A percentile compares a stretch with the other conserved stretches of the same genome.
These are phyloP conservation scores for Tuber indicum DNA, from an alignment of 495 filamentous ascomycete species.

Conservation along the genomic window DNA sequence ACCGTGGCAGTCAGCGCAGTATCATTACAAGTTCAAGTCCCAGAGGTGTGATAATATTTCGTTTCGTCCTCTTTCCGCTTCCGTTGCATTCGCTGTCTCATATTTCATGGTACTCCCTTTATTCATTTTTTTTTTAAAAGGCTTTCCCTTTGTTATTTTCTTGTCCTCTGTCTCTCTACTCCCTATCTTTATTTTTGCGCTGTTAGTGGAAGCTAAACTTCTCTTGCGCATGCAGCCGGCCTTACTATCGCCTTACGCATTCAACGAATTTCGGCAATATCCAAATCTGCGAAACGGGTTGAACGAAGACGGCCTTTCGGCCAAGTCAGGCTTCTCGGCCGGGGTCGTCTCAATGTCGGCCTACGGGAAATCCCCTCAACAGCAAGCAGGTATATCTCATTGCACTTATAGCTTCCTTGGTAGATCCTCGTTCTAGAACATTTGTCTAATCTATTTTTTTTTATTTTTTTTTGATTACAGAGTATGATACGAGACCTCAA, in stretches of 20 bases:
- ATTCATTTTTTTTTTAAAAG: constrained; percentile 14
- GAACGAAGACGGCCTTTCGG: constrained; percentile 46
- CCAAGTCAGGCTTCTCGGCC: constrained; percentile 44
- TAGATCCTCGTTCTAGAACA: background rate
- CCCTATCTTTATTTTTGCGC: constrained; percentile 9
- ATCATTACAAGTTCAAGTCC: constrained; percentile 37
- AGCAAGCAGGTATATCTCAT: constrained; percentile 47
- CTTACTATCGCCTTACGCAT: constrained; percentile 18
- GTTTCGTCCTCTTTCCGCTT: constrained; percentile 19
- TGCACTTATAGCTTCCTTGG: constrained; percentile 22
- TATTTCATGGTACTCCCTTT: constrained; percentile 21
- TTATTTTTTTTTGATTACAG: constrained; percentile 33
- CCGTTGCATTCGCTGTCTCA: background rate
- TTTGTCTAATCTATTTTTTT: constrained; percentile 13
- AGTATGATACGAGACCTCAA: constrained; percentile 49
- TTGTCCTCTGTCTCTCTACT: constrained; percentile 13
- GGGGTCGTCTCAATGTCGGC: constrained; percentile 52
- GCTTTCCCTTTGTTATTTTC: constrained; percentile 14
- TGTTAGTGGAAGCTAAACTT: constrained; percentile 17
- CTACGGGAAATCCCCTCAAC: constrained; percentile 50
- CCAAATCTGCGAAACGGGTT: constrained; percentile 34
- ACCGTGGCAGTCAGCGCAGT: constrained; percentile 43
- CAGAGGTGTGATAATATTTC: constrained; percentile 30
- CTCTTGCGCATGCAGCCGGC: constrained; percentile 21
- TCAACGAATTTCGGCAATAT: constrained; percentile 34